Evolutionary conservation across 495 filamentous ascomycete genomes (phyloP).

Genomic region (Penicillium soppii): DNA sequence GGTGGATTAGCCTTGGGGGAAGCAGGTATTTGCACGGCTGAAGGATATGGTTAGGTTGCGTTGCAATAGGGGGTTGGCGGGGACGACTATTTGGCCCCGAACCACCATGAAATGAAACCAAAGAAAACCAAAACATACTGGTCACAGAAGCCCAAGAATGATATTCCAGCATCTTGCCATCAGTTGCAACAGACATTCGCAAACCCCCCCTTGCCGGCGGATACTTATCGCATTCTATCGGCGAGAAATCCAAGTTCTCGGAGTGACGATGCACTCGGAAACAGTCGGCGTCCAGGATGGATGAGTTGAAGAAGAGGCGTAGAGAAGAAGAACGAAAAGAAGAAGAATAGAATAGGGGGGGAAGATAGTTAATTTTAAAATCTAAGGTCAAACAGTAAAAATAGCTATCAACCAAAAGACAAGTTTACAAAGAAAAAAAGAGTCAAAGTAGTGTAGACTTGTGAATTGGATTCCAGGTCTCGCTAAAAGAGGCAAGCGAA

Average conservation of each 20-base stretch:
- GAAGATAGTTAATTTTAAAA: neutral
- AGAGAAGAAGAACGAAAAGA: neutral
- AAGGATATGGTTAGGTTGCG: conserved; percentile 25
- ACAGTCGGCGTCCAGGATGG: conserved; percentile 22
- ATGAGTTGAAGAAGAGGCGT: neutral
- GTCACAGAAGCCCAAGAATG: conserved; percentile 34
- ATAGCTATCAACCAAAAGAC: neutral
- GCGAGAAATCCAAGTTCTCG: conserved; percentile 13
- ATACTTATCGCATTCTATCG: conserved; percentile 34
- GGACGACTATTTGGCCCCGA: too few species aligned
- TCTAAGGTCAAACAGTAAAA: too few species aligned
- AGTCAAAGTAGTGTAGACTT: conserved; percentile 23
- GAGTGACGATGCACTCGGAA: conserved; percentile 16
- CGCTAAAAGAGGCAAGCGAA: neutral
- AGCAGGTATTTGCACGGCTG: conserved; percentile 29
- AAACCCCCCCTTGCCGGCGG: conserved; percentile 24
- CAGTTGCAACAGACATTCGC: conserved; percentile 22
- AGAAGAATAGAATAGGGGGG: neutral
- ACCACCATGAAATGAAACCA: neutral
- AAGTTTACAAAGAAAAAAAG: conserved; percentile 7
- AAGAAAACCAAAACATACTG: conserved; percentile 31
- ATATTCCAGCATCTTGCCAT: conserved; percentile 41
- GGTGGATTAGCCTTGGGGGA: conserved; percentile 24
- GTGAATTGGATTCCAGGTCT: too few species aligned
- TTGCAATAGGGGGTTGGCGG: conserved; percentile 15